Percentiles rank a stretch among this genome's conserved stretches.
Evolutionary conservation across 2,329 filamentous ascomycete genomes (phyloP).

Genomic region (Stagonosporopsis tanaceti): DNA sequence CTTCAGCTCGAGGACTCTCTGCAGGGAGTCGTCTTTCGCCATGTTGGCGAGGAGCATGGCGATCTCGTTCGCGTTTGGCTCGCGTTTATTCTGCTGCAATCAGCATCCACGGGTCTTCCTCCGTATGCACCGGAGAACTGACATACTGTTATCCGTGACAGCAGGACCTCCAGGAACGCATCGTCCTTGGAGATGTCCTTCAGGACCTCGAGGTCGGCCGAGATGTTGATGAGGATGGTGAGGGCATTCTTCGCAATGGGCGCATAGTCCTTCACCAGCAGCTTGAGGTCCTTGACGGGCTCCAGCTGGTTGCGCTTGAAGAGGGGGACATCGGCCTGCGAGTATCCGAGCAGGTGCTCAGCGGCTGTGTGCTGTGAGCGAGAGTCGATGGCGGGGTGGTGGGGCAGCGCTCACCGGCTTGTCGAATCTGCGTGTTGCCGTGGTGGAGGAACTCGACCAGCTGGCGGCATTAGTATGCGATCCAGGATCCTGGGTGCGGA

Average conservation of each 20-base stretch:
- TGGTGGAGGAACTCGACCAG: conserved; percentile 93
- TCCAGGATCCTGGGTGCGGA: not conserved
- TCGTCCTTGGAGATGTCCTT: conserved; percentile 78
- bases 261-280: conserved; percentile 84
- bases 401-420: conserved; percentile 66
- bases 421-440: conserved; percentile 88
- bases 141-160: conserved; percentile 79
- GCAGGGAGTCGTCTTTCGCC: conserved; percentile 78
- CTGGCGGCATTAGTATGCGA: conserved; percentile 54
- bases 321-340: conserved; percentile 75
- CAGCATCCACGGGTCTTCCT: conserved; percentile 9
- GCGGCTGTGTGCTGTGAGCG: conserved; percentile 63
- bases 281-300: conserved; percentile 86
- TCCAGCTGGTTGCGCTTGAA: conserved; percentile 84
- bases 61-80: conserved; percentile 82
- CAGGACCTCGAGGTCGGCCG: conserved; percentile 78
- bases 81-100: conserved; percentile 68
- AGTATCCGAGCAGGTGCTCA: conserved; percentile 87
- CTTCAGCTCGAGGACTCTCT: conserved; percentile 72
- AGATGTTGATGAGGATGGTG: conserved; percentile 87
- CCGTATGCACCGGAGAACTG: conserved; percentile 48
- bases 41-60: conserved; percentile 95
- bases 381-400: conserved; percentile 31
- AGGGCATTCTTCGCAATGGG: conserved; percentile 92
- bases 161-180: conserved; percentile 76